Evolutionary conservation across 1,139 yeast genomes (phyloP).

Genomic region (Scheffersomyces quercinus): DNA sequence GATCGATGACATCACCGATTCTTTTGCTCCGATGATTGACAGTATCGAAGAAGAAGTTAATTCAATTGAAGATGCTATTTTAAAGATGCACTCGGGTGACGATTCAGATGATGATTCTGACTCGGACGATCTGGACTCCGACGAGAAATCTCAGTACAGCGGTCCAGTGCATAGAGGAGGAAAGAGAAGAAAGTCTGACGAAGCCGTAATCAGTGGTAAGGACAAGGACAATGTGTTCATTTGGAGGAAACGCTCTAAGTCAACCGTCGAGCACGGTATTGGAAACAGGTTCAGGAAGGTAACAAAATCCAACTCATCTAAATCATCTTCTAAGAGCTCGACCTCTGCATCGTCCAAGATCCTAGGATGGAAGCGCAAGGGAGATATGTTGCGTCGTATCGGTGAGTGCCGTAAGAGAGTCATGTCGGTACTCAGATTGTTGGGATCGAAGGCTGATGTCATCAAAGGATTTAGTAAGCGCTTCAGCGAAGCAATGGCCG

Average conservation of each 20-base stretch:
- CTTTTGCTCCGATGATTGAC: conserved; percentile 94
- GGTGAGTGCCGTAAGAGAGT: conserved; percentile 95
- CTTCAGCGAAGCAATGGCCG: conserved; percentile 78
- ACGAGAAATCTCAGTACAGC: conserved; percentile 2
- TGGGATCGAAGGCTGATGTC: conserved; percentile 95
- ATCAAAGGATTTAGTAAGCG: conserved; percentile 91
- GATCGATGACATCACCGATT: conserved; percentile 95
- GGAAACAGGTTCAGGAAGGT: conserved; percentile 14
- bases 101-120: conserved; percentile 38
- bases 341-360: conserved; percentile 53
- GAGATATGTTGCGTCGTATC: conserved; percentile 90
- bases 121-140: conserved; percentile 10
- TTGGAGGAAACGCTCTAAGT: conserved; percentile 39
- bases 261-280: conserved; percentile 34
- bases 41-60: conserved; percentile 92
- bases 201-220: conserved; percentile 1
- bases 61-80: conserved; percentile 85
- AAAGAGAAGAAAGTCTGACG: conserved; percentile 2
- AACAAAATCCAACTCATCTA: conserved; percentile 6
- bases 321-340: conserved; percentile 15
- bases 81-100: conserved; percentile 78
- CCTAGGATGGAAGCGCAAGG: conserved; percentile 83
- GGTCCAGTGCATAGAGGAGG: neutral
- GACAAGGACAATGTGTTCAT: conserved; percentile 29
- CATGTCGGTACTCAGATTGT: conserved; percentile 80